phyloP scores from a whole-genome alignment of 352 stramenopile genomes.

The Pythium sukuiense region DNA sequence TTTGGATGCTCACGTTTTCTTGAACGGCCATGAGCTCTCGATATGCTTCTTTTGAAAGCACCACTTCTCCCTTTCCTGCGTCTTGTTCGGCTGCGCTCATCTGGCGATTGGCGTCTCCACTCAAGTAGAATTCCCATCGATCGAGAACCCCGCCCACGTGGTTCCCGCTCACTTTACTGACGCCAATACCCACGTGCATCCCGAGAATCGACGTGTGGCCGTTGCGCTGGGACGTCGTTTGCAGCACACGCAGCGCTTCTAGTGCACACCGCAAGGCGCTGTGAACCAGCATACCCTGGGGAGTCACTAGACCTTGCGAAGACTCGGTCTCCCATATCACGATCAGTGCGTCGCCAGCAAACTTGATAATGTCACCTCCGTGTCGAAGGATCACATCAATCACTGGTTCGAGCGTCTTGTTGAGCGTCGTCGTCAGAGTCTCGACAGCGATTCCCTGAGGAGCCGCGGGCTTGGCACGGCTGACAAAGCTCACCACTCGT shows the following conservation, averaged over 20 bases:
- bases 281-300: constrained; percentile 51
- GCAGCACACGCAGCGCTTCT: constrained; percentile 50
- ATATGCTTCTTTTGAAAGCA: constrained; percentile 61
- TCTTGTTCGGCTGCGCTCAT: constrained; percentile 76
- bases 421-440: constrained; percentile 69
- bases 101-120: constrained; percentile 77
- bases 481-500: constrained; percentile 42
- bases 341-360: constrained; percentile 77
- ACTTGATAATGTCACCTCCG: constrained; percentile 83
- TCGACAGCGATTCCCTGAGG: constrained; percentile 69
- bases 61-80: constrained; percentile 69
- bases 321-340: constrained; percentile 80
- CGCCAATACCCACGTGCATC: constrained; percentile 85
- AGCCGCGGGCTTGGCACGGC: constrained; percentile 44
- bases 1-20: constrained; percentile 25
- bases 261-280: constrained; percentile 58
- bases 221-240: constrained; percentile 26
- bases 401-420: constrained; percentile 77
- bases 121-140: constrained; percentile 88
- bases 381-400: constrained; percentile 78
- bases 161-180: constrained; percentile 71
- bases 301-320: constrained; percentile 34
- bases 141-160: constrained; percentile 82
- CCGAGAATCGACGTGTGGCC: constrained; percentile 43
- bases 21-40: constrained; percentile 33